Evolutionary conservation across 1,139 yeast genomes (phyloP), one percentile per base, ranked within the genome.

Genomic region (Groenewaldozyma auringiensis): DNA sequence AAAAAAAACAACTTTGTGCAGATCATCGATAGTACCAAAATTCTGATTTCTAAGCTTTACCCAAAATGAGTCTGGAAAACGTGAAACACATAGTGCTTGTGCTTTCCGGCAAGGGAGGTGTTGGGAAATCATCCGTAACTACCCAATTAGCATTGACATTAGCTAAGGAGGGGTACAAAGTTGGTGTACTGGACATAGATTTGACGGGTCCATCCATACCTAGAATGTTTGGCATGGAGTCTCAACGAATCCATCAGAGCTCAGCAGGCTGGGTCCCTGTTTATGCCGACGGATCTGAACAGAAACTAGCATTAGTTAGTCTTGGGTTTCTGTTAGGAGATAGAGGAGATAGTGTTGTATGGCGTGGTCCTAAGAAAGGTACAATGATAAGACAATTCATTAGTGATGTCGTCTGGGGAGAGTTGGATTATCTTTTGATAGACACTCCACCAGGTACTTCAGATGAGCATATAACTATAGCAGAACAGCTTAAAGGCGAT

Each of bases 381-480:
- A 96, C 97, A 20, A 92, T 94, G 97, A 85, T 94, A 39, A 76
- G 92, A 47, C 99, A 94, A 64, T 89, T 94, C 60, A 70, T 94
- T 40, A 78, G 79, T 50, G 97, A 92, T 62, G 96, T 92, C 1
- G 78, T 78, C 17, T 94, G 98, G 98, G 95, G 88, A 0, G 75
- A 74, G 16, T 60, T 70, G 41, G 96, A 89, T 63, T 94, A 86
- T 60, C 67, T 94, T 47, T 68, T 94, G 38, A 89, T 94, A 6
- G 99, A 94, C 60, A 92, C 99, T 0, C 99, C 99, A 0, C 99
- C 99, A 0, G 99, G 99, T 0, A 92, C 99, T 0, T 83, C 95
- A 0, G 99, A 94, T 63, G 99, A 94, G 63, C 99, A 94, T 64
- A 92, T 94, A 39, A 89, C 96, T 2, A 83, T 94, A 27, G 97